Conservation (phyloP, 345 rosid species). For the Aethionema arabicum region DNA sequence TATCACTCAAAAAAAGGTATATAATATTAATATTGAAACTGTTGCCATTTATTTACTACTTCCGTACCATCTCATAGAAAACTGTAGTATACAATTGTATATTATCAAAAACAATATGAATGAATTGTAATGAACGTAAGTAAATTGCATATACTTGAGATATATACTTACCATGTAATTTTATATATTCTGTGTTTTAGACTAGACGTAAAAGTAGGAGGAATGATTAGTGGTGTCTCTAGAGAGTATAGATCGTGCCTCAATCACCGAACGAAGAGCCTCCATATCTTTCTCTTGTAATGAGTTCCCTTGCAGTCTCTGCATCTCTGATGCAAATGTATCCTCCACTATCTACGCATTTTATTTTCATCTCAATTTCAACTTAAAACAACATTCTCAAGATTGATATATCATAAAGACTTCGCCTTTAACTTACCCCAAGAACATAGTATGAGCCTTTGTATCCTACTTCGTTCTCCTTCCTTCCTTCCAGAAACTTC, state of each 20-base stretch:
- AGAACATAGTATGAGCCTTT: conserved; percentile 91
- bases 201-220: conserved; percentile 69
- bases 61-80: no score
- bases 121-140: no score
- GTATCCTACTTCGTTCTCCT: conserved; percentile 87
- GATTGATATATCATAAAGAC: not conserved
- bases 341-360: conserved; percentile 73
- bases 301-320: conserved; percentile 75
- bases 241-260: conserved; percentile 95
- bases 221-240: conserved; percentile 67
- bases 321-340: conserved; percentile 95
- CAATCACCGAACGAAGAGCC: conserved; percentile 85
- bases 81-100: no score
- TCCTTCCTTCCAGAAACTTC: conserved; percentile 94
- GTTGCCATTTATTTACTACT: no score
- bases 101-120: no score
- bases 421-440: conserved; percentile 51
- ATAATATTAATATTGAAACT: no score
- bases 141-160: not conserved
- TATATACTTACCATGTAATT: not conserved
- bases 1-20: no score
- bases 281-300: conserved; percentile 88
- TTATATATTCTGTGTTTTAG: not conserved
- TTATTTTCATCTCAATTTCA: conserved; percentile 7
- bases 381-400: not conserved